Percentiles rank a stretch among this genome's conserved stretches.
Evolutionary conservation across 179 eudicot genomes (phyloP).

Genomic region (Beta lomatogona): DNA sequence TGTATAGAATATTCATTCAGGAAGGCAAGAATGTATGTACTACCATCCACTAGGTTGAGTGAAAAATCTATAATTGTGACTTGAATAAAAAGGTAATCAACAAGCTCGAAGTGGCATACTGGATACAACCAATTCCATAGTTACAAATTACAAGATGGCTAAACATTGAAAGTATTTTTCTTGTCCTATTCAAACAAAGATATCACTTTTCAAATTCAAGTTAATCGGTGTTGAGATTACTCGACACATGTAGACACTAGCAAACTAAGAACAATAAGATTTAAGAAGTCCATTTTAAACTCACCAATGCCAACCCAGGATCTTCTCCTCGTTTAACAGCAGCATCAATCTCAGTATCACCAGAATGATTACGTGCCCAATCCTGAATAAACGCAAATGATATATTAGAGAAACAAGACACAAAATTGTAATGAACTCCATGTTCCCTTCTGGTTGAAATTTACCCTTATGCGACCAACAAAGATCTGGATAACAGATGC

Average conservation of each 20-base stretch:
- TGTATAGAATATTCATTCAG: not conserved
- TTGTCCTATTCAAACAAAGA: not conserved
- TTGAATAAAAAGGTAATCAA: not conserved
- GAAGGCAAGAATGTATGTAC: not conserved
- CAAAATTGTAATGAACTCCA: not conserved
- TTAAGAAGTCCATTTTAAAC: slow-evolving; percentile 33
- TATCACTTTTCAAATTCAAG: not conserved
- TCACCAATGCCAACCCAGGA: slow-evolving; percentile 95
- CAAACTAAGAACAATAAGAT: not conserved
- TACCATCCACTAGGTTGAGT: not conserved
- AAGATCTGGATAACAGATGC: slow-evolving; percentile 97
- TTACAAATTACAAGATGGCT: too few species aligned
- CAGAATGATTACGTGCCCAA: slow-evolving; percentile 94
- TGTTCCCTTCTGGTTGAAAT: slow-evolving; percentile 1
- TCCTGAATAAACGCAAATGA: slow-evolving; percentile 50
- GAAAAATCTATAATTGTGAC: not conserved
- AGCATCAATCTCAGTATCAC: slow-evolving; percentile 90
- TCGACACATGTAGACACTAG: not conserved
- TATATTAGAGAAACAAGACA: slow-evolving; percentile 11
- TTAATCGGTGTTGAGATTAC: not conserved
- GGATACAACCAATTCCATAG: not conserved
- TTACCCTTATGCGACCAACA: slow-evolving; percentile 96
- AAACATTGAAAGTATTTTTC: not conserved
- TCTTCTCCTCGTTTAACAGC: slow-evolving; percentile 92
- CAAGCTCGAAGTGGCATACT: too few species aligned